Evolutionary conservation across 768 basidiomycete species (phyloP).

Genomic region (Lyophyllum decastes): DNA sequence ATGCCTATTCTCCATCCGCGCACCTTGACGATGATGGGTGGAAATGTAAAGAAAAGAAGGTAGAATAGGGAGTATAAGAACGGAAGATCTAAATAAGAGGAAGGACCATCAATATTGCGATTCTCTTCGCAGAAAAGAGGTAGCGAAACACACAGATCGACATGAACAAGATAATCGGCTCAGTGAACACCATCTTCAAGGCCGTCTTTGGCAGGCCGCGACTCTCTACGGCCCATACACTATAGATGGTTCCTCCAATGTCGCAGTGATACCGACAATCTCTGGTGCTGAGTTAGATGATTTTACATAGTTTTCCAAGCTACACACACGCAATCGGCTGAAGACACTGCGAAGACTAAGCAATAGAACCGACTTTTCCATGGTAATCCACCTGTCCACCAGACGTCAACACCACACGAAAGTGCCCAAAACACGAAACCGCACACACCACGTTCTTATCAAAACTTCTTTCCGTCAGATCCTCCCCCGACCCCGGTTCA

Average conservation of each 20-base stretch:
- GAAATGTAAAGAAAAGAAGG: constrained; percentile 45
- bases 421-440: constrained; percentile 24
- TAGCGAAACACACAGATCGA: constrained; percentile 1
- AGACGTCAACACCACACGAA: constrained; percentile 39
- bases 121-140: constrained; percentile 20
- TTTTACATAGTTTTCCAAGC: constrained; percentile 32
- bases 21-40: constrained; percentile 40
- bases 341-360: neutral
- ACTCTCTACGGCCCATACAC: constrained; percentile 41
- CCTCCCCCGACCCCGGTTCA: constrained; percentile 8
- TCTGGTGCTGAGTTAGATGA: constrained; percentile 34
- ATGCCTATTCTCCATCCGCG: constrained; percentile 41
- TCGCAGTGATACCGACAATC: constrained; percentile 41
- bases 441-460: constrained; percentile 34
- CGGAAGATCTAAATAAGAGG: constrained; percentile 38
- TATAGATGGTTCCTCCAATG: constrained; percentile 44
- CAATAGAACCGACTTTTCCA: constrained; percentile 35
- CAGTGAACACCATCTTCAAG: constrained; percentile 7
- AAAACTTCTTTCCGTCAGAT: constrained; percentile 5
- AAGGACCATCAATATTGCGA: constrained; percentile 1
- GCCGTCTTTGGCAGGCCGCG: constrained; percentile 48
- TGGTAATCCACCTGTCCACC: constrained; percentile 39
- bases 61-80: constrained; percentile 46
- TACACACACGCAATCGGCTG: constrained; percentile 10
- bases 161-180: constrained; percentile 10